Evolutionary conservation across 192 early-diverging fungal species (phyloP).

Genomic region (Entomortierella parvispora): DNA sequence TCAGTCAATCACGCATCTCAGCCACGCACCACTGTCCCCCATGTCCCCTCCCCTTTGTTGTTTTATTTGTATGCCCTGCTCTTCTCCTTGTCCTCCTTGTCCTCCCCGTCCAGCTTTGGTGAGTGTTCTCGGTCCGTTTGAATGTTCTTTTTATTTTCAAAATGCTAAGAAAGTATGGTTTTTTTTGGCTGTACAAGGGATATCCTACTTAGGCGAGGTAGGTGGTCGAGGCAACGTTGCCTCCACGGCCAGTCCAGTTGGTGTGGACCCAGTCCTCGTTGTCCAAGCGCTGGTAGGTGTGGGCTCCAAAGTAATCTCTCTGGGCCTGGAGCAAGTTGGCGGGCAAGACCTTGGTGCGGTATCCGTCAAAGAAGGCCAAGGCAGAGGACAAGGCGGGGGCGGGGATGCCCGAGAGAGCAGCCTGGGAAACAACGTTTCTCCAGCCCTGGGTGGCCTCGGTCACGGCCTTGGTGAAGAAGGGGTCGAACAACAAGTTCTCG

Average conservation of each 20-base stretch:
- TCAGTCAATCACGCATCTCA: no score
- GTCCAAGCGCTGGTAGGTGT: slow-evolving; percentile 90
- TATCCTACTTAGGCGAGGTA: slow-evolving; percentile 60
- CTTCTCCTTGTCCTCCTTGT: no score
- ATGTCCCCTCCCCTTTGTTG: no score
- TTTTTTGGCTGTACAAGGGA: no score
- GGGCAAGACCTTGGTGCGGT: slow-evolving; percentile 87
- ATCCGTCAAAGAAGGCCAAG: slow-evolving; percentile 97
- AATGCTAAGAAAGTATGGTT: no score
- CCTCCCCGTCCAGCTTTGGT: no score
- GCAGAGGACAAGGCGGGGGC: slow-evolving; percentile 91
- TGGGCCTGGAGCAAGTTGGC: slow-evolving; percentile 98
- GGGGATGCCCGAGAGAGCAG: slow-evolving; percentile 87
- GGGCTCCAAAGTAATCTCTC: slow-evolving; percentile 99
- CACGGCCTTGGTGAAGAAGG: slow-evolving; percentile 96
- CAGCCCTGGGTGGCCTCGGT: slow-evolving; percentile 85
- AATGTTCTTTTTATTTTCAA: no score
- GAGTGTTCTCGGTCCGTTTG: no score
- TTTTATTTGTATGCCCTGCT: no score
- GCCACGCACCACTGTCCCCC: no score
- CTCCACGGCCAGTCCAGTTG: slow-evolving; percentile 99
- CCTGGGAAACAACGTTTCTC: slow-evolving; percentile 88
- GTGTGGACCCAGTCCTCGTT: slow-evolving; percentile 87
- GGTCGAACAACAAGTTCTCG: slow-evolving; percentile 93
- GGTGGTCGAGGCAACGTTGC: slow-evolving; percentile 64